Base-by-base conservation (phyloP, 345 rosid genomes). In the Boechera retrofracta region DNA sequence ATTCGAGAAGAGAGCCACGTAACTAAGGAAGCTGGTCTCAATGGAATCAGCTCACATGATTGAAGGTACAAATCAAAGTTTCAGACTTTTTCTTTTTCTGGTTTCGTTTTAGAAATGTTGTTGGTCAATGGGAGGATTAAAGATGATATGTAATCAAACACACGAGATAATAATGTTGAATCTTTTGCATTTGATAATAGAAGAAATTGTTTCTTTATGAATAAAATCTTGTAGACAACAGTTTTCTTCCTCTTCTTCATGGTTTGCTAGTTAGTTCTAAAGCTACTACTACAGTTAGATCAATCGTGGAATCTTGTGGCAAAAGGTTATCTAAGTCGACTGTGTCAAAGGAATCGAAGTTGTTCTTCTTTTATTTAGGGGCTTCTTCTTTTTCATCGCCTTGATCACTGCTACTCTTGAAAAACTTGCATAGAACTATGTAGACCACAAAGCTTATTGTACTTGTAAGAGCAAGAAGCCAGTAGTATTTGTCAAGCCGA, bases 401-500 rank as follows among this genome's bases (percentile, higher is more conserved):
- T 77, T 71, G 71, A 10, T 80, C 89, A 56, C 56, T 60, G 21
- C 81, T 82, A 55, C 91, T 84, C 68, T 69, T 85, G 71, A 77
- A 88, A 76, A 55, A 75, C 73, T 79, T 89, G 75, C 97, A 91
- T 52, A 89, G 70, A 18, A 88, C 49, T 13, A 84, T 35, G 70
- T 94, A 94, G 24, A 88, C 60, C 11, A 81, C 28, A 76, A 89
- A 82, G 79, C 98, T 90, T 69, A 86, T 2, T 0, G 87, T 70
- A 75, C 95, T 90, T 42, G 82, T 79, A 6, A 82, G 9, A 4
- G 95, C 89, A 36, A 94, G 77, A 39, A 94, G 81, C 97, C 97
- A 92, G 78, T 94, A 94, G 80, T 84, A 90, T 35, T 83, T 88
- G 80, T 94, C 92, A 0, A 94, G 80, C 29, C 89, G 77, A 13